Evolutionary conservation across 345 rosid genomes (phyloP).

Genomic region (Salix caprea): DNA sequence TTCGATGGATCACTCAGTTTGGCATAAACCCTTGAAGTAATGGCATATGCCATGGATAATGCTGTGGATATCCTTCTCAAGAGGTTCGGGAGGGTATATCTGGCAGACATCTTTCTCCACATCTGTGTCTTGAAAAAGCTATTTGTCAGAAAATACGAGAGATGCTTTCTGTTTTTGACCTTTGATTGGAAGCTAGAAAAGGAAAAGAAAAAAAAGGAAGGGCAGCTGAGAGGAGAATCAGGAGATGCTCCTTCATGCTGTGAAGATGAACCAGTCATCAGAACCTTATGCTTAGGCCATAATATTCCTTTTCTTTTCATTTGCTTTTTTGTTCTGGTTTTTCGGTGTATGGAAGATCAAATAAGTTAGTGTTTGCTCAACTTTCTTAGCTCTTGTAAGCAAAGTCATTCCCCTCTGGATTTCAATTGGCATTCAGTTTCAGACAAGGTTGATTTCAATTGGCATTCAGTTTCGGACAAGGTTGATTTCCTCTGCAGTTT

Average conservation of each 20-base stretch:
- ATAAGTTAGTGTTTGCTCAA: not conserved
- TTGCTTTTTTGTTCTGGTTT: not conserved
- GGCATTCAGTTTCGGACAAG: no score
- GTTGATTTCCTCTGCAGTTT: not conserved
- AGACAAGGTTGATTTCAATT: not conserved
- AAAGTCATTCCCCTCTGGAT: not conserved
- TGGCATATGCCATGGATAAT: slow-evolving; percentile 20
- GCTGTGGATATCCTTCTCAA: not conserved
- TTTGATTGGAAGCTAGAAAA: not conserved
- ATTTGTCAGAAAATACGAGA: not conserved
- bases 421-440: not conserved
- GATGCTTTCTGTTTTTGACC: slow-evolving; percentile 6
- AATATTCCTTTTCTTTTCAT: not conserved
- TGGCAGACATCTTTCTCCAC: not conserved
- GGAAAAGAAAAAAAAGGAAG: not conserved
- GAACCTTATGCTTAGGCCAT: not conserved
- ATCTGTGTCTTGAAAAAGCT: not conserved
- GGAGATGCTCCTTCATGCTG: not conserved
- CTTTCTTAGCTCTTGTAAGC: no score
- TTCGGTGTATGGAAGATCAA: not conserved
- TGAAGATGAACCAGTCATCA: not conserved
- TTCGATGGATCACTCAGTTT: not conserved
- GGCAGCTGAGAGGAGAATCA: not conserved
- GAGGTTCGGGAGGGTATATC: not conserved
- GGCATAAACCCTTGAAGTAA: slow-evolving; percentile 19